Evolutionary conservation across 2,329 filamentous ascomycete genomes (phyloP), one percentile per base, ranked within the genome.

Genomic region (Graphilbum fragrans): DNA sequence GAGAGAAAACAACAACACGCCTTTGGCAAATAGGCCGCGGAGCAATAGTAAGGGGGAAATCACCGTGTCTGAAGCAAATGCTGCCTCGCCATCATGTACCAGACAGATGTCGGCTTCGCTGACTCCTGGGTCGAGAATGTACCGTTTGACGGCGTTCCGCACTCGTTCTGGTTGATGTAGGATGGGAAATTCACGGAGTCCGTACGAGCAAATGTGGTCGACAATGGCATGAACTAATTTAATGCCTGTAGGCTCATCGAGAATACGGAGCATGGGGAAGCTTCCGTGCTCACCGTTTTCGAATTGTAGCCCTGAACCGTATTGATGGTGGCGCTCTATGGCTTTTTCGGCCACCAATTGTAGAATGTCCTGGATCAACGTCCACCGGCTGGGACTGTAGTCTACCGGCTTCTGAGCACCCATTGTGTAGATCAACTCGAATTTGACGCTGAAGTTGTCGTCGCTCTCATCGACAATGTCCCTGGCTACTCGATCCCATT

Each of bases 381-480:
- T 47, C 80, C 78, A 84, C 5, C 80, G 59, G 2, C 69, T 54
- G 0, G 72, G 71, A 36, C 65, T 65, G 11, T 67, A 58, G 5
- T 80, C 70, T 0, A 79, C 59, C 0, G 66, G 47, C 2, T 53
- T 50, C 43, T 77, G 71, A 0, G 52, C 45, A 0, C 77, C 78
- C 49, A 80, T 69, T 0, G 76, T 79, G 43, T 82, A 82, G 2
- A 82, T 61, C 0, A 82, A 54, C 49, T 82, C 74, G 32, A 77
- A 79, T 37, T 70, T 72, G 4, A 69, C 63, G 35, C 65, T 73
- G 35, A 81, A 71, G 41, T 73, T 74, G 43, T 81, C 75, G 37
- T 83, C 79, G 32, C 72, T 77, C 53, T 83, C 77, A 43, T 82
- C 77, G 0, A 82, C 60, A 2, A 83, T 63, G 45, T 80, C 76